Percentiles rank a stretch among this genome's conserved stretches.
These are phyloP conservation scores for Xerocomus potaroensis DNA, from an alignment of 768 basidiomycete species.

Conservation along the genomic window DNA sequence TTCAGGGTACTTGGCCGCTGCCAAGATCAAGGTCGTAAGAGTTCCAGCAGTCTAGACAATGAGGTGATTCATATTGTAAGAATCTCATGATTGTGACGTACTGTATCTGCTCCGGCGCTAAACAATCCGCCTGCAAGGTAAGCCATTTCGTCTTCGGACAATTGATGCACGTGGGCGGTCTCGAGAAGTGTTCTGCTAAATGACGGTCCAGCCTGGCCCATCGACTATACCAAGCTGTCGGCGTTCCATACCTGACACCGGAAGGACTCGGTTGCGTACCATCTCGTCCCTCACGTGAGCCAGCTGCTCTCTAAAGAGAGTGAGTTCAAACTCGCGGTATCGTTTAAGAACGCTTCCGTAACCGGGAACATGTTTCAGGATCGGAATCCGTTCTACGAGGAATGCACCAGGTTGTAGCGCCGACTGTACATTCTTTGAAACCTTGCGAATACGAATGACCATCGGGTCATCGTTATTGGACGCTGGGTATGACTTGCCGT, in stretches of 20 bases:
- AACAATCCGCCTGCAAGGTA: conserved; percentile 59
- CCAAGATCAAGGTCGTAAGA: conserved; percentile 46
- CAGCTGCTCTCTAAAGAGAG: conserved; percentile 43
- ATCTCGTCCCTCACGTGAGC: not conserved
- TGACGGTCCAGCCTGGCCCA: conserved; percentile 15
- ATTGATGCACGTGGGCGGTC: conserved; percentile 41
- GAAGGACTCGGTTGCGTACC: not conserved
- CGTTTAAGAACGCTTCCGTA: conserved; percentile 34
- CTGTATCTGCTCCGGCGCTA: conserved; percentile 57
- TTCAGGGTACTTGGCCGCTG: conserved; percentile 46
- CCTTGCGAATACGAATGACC: conserved; percentile 15
- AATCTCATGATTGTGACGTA: conserved; percentile 3
- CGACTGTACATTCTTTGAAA: conserved; percentile 18
- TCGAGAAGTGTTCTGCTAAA: conserved; percentile 53
- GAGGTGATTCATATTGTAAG: not conserved
- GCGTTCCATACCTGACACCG: not conserved
- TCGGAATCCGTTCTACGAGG: conserved; percentile 48
- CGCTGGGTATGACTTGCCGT: conserved; percentile 25
- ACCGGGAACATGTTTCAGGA: conserved; percentile 45
- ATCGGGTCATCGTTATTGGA: conserved; percentile 12
- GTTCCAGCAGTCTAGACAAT: conserved; percentile 40
- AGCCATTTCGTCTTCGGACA: conserved; percentile 48
- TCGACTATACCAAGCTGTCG: conserved; percentile 6
- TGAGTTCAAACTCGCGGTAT: conserved; percentile 45
- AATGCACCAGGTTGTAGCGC: conserved; percentile 43